Percentiles rank a stretch among this genome's conserved stretches.
Evolutionary conservation across 169 alveolate genomes (phyloP).

Genomic region (Plasmodium fragile): DNA sequence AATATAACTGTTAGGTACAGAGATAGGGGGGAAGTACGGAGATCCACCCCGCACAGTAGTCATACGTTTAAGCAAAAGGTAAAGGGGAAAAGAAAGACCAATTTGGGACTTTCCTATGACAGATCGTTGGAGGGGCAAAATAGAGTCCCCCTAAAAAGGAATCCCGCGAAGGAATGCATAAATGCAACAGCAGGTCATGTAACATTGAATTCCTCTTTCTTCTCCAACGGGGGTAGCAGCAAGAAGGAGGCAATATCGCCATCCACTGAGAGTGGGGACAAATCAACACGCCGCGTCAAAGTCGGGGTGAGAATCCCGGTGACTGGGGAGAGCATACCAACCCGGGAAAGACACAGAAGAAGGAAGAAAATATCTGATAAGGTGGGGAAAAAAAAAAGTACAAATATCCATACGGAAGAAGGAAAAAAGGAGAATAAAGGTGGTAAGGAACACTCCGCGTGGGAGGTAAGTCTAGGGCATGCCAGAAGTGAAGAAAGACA

Average conservation of each 20-base stretch:
- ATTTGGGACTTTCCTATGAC: background rate
- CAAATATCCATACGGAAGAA: background rate
- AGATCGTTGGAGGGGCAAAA: background rate
- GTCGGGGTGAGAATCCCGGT: background rate
- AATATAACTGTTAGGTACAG: background rate
- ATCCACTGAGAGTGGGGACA: background rate
- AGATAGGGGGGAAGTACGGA: background rate
- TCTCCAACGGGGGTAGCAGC: slow-evolving; percentile 4
- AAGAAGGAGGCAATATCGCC: background rate
- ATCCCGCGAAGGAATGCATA: background rate
- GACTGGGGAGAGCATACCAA: background rate
- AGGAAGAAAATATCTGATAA: background rate
- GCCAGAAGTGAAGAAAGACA: background rate
- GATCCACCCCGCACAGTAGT: background rate
- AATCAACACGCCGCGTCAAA: background rate
- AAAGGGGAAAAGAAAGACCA: background rate
- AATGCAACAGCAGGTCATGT: background rate
- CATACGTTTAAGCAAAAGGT: background rate
- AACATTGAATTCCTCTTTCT: background rate
- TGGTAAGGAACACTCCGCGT: background rate
- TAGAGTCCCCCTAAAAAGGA: background rate
- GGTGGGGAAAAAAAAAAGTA: background rate
- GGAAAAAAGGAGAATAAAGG: background rate
- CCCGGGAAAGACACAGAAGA: background rate
- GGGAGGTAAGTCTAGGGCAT: background rate